Conservation (phyloP, 2,329 filamentous ascomycete genomes). For the Epichloe uncinata region DNA sequence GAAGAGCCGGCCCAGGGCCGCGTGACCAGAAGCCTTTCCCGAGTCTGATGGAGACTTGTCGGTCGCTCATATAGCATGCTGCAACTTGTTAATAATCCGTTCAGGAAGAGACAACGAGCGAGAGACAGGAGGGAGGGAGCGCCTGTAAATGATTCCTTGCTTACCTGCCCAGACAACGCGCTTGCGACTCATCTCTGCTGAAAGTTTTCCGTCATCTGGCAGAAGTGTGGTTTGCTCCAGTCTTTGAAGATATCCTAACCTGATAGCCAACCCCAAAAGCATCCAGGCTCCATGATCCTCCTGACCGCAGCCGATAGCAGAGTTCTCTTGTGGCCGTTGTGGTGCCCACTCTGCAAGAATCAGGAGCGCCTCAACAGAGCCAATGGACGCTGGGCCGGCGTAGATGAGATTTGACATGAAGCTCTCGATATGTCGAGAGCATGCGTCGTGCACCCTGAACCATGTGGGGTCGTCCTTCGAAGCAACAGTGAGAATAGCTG, state of each 20-base stretch:
- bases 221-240: conserved; percentile 56
- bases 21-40: conserved; percentile 64
- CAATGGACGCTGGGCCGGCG: conserved; percentile 52
- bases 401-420: conserved; percentile 54
- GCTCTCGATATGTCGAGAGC: conserved; percentile 56
- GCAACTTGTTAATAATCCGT: background rate
- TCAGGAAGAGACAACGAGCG: background rate
- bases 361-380: conserved; percentile 56
- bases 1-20: conserved; percentile 53
- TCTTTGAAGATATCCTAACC: conserved; percentile 56
- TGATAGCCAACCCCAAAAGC: conserved; percentile 57
- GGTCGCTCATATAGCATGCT: conserved; percentile 52
- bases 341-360: conserved; percentile 63
- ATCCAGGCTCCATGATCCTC: conserved; percentile 67
- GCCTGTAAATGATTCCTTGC: background rate
- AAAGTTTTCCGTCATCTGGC: conserved; percentile 43
- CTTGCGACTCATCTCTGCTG: conserved; percentile 46
- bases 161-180: conserved; percentile 53
- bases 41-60: conserved; percentile 56
- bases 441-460: conserved; percentile 49
- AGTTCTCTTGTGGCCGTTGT: conserved; percentile 47
- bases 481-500: conserved; percentile 56
- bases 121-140: too few species aligned
- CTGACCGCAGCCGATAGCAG: conserved; percentile 55
- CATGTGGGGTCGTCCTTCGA: conserved; percentile 57